phyloP scores from a whole-genome alignment of 1,284 basidiomycete genomes.

The Tylopilus sp. region DNA sequence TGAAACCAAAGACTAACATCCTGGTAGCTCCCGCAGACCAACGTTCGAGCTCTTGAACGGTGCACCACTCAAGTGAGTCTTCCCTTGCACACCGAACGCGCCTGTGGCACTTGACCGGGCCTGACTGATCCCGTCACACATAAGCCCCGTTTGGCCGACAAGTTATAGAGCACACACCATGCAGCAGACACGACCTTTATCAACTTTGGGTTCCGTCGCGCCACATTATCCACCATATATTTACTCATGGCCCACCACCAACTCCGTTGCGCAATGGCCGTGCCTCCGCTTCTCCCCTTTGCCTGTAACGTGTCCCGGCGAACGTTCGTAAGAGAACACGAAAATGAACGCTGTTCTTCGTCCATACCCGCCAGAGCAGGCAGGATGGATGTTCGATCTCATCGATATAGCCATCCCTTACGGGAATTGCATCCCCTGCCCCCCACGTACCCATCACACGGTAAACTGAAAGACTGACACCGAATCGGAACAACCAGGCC shows the following conservation, averaged over 20 bases:
- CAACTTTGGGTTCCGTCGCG: conserved; percentile 2
- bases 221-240: not conserved
- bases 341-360: not conserved
- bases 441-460: not conserved
- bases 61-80: too few species aligned
- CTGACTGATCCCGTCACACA: not conserved
- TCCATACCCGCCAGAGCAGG: not conserved
- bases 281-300: not conserved
- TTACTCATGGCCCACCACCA: too few species aligned
- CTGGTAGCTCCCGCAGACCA: too few species aligned
- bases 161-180: not conserved
- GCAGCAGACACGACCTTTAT: not conserved
- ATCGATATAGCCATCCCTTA: not conserved
- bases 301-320: not conserved
- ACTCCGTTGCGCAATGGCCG: not conserved
- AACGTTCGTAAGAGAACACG: too few species aligned
- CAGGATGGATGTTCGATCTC: not conserved
- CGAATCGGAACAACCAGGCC: not conserved
- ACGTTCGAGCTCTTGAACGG: not conserved
- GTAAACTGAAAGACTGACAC: not conserved
- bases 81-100: not conserved
- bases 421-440: too few species aligned
- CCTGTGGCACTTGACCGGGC: not conserved
- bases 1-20: too few species aligned
- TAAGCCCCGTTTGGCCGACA: not conserved